Conservation (phyloP, 192 early-diverging fungal genomes). For the Thamnidium elegans region DNA sequence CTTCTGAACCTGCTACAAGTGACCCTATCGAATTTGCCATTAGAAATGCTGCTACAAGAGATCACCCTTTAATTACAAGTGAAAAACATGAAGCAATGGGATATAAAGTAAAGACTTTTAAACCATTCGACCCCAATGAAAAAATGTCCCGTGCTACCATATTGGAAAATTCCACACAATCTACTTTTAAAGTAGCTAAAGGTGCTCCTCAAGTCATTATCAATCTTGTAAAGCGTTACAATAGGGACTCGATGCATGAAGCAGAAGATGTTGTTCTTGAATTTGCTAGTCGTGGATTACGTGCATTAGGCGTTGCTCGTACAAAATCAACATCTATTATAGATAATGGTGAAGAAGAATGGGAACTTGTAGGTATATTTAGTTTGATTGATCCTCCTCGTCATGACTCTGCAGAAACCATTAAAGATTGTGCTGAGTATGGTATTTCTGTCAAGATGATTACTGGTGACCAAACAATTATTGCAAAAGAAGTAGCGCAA, state of each 20-base stretch:
- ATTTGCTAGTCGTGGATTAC: slow-evolving; percentile 65
- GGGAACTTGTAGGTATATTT: slow-evolving; percentile 64
- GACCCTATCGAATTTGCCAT: slow-evolving; percentile 78
- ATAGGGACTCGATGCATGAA: slow-evolving; percentile 24
- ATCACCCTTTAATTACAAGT: slow-evolving; percentile 45
- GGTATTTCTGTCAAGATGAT: slow-evolving; percentile 79
- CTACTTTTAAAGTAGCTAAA: slow-evolving; percentile 62
- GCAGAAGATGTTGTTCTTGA: slow-evolving; percentile 54
- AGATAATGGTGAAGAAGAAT: slow-evolving; percentile 36
- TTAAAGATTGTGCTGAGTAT: slow-evolving; percentile 57
- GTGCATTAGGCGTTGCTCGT: slow-evolving; percentile 70
- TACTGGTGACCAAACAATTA: slow-evolving; percentile 72
- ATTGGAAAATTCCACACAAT: slow-evolving; percentile 43
- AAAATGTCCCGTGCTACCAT: slow-evolving; percentile 72
- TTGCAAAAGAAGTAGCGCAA: slow-evolving; percentile 70
- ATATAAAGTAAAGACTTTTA: slow-evolving; percentile 62
- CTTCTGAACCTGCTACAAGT: slow-evolving; percentile 69
- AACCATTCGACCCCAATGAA: slow-evolving; percentile 69
- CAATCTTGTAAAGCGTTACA: slow-evolving; percentile 42
- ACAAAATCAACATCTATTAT: slow-evolving; percentile 38
- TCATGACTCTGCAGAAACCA: slow-evolving; percentile 66
- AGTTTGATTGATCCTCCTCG: slow-evolving; percentile 67
- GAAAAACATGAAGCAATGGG: slow-evolving; percentile 59
- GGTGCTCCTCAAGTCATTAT: slow-evolving; percentile 76
- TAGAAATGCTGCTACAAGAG: slow-evolving; percentile 55